These are phyloP conservation scores for Lactifluus rugatus DNA, from an alignment of 768 basidiomycete species.

Conservation along the genomic window DNA sequence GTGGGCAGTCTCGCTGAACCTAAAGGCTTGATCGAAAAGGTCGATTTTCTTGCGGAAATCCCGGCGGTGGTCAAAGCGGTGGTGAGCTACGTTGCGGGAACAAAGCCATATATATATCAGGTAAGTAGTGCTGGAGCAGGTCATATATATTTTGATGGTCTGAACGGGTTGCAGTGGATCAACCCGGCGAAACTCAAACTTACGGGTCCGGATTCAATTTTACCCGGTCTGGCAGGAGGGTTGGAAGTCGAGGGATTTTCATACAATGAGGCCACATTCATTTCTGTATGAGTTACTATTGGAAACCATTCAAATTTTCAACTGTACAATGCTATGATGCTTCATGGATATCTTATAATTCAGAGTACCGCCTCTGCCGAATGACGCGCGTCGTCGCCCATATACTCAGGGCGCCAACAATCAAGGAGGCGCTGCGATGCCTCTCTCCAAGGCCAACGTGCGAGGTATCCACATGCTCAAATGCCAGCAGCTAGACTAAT, in stretches of 20 bases:
- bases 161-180: constrained; percentile 37
- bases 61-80: constrained; percentile 88
- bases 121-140: constrained; percentile 37
- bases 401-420: neutral
- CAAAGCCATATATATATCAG: constrained; percentile 93
- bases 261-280: constrained; percentile 90
- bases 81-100: constrained; percentile 86
- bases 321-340: neutral
- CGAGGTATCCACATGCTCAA: neutral
- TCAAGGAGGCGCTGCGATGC: neutral
- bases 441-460: too few species aligned
- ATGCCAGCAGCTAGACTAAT: neutral
- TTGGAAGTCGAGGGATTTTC: constrained; percentile 51
- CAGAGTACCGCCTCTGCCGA: neutral
- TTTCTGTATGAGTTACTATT: constrained; percentile 37
- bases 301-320: neutral
- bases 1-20: constrained; percentile 49
- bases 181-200: constrained; percentile 46
- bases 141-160: neutral
- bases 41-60: constrained; percentile 92
- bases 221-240: constrained; percentile 33
- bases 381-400: neutral
- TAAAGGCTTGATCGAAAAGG: constrained; percentile 80
- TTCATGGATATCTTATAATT: too few species aligned
- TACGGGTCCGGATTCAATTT: constrained; percentile 32